Conservation (phyloP, 371 early-diverging fungal genomes). For the Apophysomyces variabilis region DNA sequence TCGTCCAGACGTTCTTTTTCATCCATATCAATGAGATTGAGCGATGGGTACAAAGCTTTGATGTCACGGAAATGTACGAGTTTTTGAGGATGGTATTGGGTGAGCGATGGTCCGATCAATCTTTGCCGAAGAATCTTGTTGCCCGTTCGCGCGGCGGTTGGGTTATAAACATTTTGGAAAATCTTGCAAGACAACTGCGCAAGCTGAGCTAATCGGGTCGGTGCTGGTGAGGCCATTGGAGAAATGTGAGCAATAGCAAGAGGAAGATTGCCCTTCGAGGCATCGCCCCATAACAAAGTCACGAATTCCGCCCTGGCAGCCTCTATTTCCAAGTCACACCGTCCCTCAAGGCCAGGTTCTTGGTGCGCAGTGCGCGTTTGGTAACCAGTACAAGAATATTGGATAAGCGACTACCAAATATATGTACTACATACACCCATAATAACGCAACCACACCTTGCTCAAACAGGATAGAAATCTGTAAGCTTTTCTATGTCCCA, state of each 20-base stretch:
- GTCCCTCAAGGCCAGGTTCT: too few relatives aligned
- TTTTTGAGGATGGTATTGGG: constrained; percentile 69
- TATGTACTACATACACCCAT: too few relatives aligned
- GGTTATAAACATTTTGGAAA: constrained; percentile 76
- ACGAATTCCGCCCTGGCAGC: neutral
- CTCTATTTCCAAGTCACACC: too few relatives aligned
- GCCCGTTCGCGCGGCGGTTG: constrained; percentile 71
- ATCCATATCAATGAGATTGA: constrained; percentile 62
- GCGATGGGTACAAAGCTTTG: constrained; percentile 61
- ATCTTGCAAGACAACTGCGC: constrained; percentile 68
- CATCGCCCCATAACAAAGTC: neutral
- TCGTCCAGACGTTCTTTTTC: constrained; percentile 76
- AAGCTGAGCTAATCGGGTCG: constrained; percentile 52
- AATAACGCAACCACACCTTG: too few relatives aligned
- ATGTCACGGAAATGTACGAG: constrained; percentile 64
- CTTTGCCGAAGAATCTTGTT: constrained; percentile 74
- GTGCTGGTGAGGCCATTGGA: constrained; percentile 22
- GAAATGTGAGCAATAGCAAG: neutral
- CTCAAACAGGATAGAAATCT: too few relatives aligned
- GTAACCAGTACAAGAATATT: too few relatives aligned
- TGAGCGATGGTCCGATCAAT: constrained; percentile 68
- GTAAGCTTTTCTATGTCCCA: too few relatives aligned
- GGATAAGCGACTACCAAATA: too few relatives aligned
- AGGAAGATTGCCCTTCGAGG: too few relatives aligned
- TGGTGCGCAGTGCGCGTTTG: too few relatives aligned